Evolutionary conservation across 768 basidiomycete species (phyloP).

Genomic region (Asterophora lycoperdoides): DNA sequence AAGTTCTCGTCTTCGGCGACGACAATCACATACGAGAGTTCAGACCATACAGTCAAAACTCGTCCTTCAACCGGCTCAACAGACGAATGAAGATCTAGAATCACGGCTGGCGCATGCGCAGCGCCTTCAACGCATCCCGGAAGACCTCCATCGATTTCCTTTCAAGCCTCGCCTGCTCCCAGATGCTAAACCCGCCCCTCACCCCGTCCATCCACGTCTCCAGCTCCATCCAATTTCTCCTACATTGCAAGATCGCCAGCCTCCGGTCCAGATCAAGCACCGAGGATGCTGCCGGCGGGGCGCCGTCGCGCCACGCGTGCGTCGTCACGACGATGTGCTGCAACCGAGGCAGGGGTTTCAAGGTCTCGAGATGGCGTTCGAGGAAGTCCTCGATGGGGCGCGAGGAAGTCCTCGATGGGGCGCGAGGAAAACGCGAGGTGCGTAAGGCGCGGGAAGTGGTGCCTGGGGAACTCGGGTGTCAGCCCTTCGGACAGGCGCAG

Average conservation of each 20-base stretch:
- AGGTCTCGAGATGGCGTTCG: constrained; percentile 8
- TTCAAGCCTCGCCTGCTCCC: constrained; percentile 12
- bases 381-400: constrained; percentile 8
- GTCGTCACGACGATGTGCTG: constrained; percentile 11
- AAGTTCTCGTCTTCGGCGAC: too few species aligned
- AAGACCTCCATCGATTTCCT: constrained; percentile 9
- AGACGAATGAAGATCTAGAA: not conserved
- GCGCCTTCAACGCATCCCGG: constrained; percentile 4
- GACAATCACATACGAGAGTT: too few species aligned
- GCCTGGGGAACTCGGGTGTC: constrained; percentile 13
- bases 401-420: constrained; percentile 7
- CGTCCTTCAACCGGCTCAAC: too few species aligned
- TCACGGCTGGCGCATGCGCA: not conserved
- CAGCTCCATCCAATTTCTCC: constrained; percentile 9
- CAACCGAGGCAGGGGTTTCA: constrained; percentile 6
- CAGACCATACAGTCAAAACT: too few species aligned
- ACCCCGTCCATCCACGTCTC: constrained; percentile 11
- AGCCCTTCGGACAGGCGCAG: constrained; percentile 13
- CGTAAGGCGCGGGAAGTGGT: constrained; percentile 9
- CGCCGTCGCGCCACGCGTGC: constrained; percentile 6
- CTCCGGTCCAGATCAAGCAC: constrained; percentile 11
- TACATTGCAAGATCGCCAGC: constrained; percentile 13
- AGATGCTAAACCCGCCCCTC: constrained; percentile 11
- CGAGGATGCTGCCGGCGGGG: not conserved
- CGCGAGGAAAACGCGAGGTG: constrained; percentile 15